Evolutionary conservation across 805 yeast genomes (phyloP), one percentile per base, ranked within the genome.

Genomic region (Lipomyces japonicus): DNA sequence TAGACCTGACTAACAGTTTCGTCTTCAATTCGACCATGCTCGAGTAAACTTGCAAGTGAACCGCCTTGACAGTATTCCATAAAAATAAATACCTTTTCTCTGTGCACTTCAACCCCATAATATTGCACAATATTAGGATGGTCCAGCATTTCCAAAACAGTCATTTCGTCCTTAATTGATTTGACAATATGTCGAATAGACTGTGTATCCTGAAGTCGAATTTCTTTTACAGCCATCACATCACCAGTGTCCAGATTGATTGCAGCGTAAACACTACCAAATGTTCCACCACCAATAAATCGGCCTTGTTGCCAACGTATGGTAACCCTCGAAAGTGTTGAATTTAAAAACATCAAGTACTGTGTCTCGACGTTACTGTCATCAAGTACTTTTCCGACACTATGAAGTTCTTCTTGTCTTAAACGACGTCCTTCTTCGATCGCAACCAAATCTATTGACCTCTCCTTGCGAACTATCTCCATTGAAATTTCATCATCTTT

Each of bases 21-120:
- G 67, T 93, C 97, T 65, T 89, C 97, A 61, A 93, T 89, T 53
- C 97, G 73, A 7, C 98, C 97, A 65, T 89, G 93, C 50, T 86
- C 89, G 53, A 93, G 73, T 40, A 90, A 70, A 4, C 86, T 80
- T 0, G 96, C 88, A 50, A 93, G 72, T 0, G 97, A 90, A 1
- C 97, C 97, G 35, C 96, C 90, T 61, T 90, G 95, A 72, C 98
- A 93, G 69, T 79, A 90, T 68, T 93, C 98, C 98, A 93, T 93
- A 66, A 93, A 93, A 28, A 93, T 83, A 66, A 88, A 90, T 16
- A 93, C 97, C 57, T 86, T 80, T 67, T 93, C 97, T 46, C 97
- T 77, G 68, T 93, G 97, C 4, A 93, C 97, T 67, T 93, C 97
- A 32, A 93, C 96, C 44, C 98, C 98, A 63, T 81, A 90, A 65